Conservation (phyloP, 2,329 filamentous ascomycete species). For the Phaeosphaeriaceae sp. region DNA sequence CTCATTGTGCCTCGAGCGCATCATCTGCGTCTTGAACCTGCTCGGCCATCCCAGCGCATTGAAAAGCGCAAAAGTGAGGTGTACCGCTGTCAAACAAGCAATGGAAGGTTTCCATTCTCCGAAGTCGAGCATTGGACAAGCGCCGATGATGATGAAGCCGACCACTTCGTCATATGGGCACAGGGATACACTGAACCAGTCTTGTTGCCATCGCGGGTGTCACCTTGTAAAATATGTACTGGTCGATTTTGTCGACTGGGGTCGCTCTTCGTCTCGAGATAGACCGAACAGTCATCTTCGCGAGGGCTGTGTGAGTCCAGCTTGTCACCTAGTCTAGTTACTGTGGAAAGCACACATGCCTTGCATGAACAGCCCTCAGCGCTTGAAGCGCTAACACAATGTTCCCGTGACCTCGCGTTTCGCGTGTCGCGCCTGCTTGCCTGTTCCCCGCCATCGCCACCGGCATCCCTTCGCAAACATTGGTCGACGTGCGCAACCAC, state of each 20-base stretch:
- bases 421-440: conserved; percentile 13
- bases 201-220: no score
- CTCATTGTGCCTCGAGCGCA: background rate
- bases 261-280: no score
- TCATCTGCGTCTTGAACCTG: background rate
- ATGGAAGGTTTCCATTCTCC: background rate
- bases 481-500: background rate
- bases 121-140: background rate
- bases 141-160: background rate
- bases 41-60: background rate
- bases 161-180: background rate
- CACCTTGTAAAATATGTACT: no score
- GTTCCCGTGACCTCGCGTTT: conserved; percentile 11
- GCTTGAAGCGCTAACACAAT: background rate
- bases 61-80: no score
- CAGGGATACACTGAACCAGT: no score
- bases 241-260: no score
- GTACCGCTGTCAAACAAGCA: background rate
- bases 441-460: conserved; percentile 6
- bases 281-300: no score
- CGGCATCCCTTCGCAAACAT: background rate
- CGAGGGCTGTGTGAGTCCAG: no score
- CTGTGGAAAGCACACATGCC: no score
- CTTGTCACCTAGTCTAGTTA: no score
- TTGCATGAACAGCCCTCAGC: no score